These are phyloP conservation scores for Wickerhamomyces ciferrii DNA, from an alignment of 805 yeast genomes.

Conservation along the genomic window DNA sequence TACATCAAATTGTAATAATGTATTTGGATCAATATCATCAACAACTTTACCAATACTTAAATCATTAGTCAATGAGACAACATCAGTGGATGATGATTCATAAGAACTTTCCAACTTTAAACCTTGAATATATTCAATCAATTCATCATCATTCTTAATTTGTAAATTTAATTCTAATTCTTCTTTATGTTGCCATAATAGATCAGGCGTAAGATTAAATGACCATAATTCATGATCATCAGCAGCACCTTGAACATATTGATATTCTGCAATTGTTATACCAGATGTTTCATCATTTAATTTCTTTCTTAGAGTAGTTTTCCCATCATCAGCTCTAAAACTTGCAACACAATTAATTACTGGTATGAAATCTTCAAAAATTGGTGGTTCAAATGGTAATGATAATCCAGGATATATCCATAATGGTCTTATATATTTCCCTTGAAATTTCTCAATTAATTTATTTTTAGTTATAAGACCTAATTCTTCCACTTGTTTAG, in stretches of 20 bases:
- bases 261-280: conserved; percentile 30
- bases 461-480: conserved; percentile 31
- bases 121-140: conserved; percentile 12
- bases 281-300: background rate
- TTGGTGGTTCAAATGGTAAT: conserved; percentile 29
- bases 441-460: conserved; percentile 26
- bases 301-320: conserved; percentile 26
- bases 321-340: conserved; percentile 54
- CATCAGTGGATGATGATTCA: conserved; percentile 3
- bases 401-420: conserved; percentile 61
- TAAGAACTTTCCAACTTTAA: background rate
- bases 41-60: conserved; percentile 20
- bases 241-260: conserved; percentile 89
- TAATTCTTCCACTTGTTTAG: conserved; percentile 33
- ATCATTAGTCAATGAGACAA: conserved; percentile 10
- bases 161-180: conserved; percentile 17
- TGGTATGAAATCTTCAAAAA: conserved; percentile 30
- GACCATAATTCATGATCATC: conserved; percentile 93
- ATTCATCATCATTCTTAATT: conserved; percentile 22
- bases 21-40: conserved; percentile 1
- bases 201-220: conserved; percentile 41
- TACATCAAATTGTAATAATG: background rate
- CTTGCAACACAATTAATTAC: conserved; percentile 59
- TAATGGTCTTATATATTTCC: conserved; percentile 54
- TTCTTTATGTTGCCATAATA: conserved; percentile 49